phyloP scores from a whole-genome alignment of 306 rosid species.

The Prunus mira region DNA sequence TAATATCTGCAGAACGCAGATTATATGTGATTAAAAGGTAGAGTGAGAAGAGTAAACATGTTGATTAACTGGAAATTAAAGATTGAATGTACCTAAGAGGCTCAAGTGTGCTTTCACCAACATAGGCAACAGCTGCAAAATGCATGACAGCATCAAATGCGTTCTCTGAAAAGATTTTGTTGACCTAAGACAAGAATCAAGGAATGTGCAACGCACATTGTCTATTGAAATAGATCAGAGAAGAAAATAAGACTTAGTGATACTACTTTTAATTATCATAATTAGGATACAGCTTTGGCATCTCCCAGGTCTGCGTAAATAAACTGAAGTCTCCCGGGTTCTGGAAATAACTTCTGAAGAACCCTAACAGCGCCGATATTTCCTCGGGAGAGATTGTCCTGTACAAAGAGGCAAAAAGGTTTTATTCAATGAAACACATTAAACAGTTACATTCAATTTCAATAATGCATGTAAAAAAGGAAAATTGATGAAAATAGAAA shows the following conservation, averaged over 20 bases:
- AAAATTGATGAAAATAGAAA: not conserved
- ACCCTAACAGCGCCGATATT: constrained; percentile 79
- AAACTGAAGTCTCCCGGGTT: constrained; percentile 88
- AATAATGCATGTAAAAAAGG: not conserved
- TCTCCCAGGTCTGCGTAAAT: constrained; percentile 92
- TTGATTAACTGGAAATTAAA: not conserved
- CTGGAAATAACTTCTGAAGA: constrained; percentile 69
- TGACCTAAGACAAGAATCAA: constrained; percentile 64
- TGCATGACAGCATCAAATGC: constrained; percentile 97
- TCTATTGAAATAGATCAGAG: constrained; percentile 12
- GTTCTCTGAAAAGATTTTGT: constrained; percentile 81
- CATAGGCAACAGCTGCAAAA: constrained; percentile 99
- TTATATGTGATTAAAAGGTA: not conserved
- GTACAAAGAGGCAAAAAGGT: not conserved
- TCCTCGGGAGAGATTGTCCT: constrained; percentile 93
- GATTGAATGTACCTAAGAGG: constrained; percentile 61
- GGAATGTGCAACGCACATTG: constrained; percentile 15
- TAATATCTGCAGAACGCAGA: constrained; percentile 64
- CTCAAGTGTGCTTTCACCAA: constrained; percentile 88
- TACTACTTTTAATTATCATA: not conserved
- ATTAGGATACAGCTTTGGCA: constrained; percentile 64
- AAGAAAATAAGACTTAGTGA: not conserved
- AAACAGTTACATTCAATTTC: not conserved
- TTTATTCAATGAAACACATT: not conserved
- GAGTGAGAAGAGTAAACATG: not conserved